Base-by-base conservation (phyloP, 306 rosid species). In the Vachellia collinsii region DNA sequence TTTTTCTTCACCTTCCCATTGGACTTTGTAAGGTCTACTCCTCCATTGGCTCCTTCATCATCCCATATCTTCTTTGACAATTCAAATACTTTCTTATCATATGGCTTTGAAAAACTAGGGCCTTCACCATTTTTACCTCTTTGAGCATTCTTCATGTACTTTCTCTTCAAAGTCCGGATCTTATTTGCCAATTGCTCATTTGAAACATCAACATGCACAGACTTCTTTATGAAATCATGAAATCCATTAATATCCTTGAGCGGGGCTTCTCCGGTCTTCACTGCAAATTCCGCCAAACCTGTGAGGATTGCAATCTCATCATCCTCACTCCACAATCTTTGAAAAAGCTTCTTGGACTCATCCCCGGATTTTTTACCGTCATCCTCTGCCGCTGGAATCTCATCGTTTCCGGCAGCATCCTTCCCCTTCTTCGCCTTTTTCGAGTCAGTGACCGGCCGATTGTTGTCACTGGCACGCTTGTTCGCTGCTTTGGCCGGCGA, bases 61-160 rank as follows among this genome's bases (percentile, higher is more conserved):
- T 84, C 87, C 98, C 98, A 92, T 3, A 90, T 61, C 83, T 82
- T 88, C 78, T 86, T 88, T 0, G 90, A 86, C 74, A 92, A 50
- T 23, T 94, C 93, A 19, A 74, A 92, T 0, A 75, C 50, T 54
- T 79, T 83, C 51, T 37, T 58, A 0, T 90, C 97, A 4, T 88
- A 94, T 3, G 80, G 65, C 53, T 88, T 90, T 0, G 84, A 3
- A 10, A 86, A 83, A 0, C 7, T 48, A 0, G 82, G 89, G 3
- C 46, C 82, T 6, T 80, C 76, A 0, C 86, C 88, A 58, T 85
- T 87, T 62, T 89, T 86, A 25, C 50, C 84, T 44, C 22, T 87
- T 0, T 7, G 72, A 1, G 47, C 75, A 61, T 44, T 77, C 36
- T 62, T 79, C 59, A 54, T 53, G 9, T 67, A 92, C 84, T 92